Evolutionary conservation across 768 basidiomycete genomes (phyloP), one percentile per base, ranked within the genome.

Genomic region (Multifurca ochricompacta): DNA sequence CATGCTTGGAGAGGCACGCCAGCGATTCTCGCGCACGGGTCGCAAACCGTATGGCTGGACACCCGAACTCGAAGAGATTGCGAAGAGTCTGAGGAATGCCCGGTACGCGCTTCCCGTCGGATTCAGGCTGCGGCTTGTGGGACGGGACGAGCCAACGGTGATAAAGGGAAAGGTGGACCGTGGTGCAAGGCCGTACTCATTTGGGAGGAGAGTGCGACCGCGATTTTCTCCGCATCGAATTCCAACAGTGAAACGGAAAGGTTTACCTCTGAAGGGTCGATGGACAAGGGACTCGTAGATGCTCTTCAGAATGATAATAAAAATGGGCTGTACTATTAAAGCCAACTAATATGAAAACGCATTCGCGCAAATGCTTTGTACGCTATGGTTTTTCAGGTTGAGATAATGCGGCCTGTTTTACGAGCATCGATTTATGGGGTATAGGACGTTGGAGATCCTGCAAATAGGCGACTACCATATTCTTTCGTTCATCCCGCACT

Each of bases 1-100:
- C 18, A 21, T 16, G 30, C 58, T 72, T 28, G 56, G 62, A 27
- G 53, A 46, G 6, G 69, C 70, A 7, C 45, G n/a, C 27, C 6
- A 16, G 7, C 42, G 6, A 34, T 48, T 47, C n/a, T 21, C 27
- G 37, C 21, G 28, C 7, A 51, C 9, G 1, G 53, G 53, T 31
- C 43, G 8, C 14, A 39, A 14, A 25, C 41, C 53, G 27, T 41
- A 5, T 27, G 41, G 48, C 18, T 59, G 60, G 57, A 54, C 37
- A 14, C 48, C 49, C 3, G 53, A 46, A 36, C 48, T 59, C 6
- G 58, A 59, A 27, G 49, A 51, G 44, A 35, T 61, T 30, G 50
- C 28, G 27, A 16, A 40, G 35, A 49, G 39, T 34, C 3, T 59
- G 46, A 43, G 19, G 25, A 34, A 31, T 18, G 44, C 51, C 32